Conservation (phyloP, 108 stramenopile genomes). For the Fragilariopsis cylindrus region DNA sequence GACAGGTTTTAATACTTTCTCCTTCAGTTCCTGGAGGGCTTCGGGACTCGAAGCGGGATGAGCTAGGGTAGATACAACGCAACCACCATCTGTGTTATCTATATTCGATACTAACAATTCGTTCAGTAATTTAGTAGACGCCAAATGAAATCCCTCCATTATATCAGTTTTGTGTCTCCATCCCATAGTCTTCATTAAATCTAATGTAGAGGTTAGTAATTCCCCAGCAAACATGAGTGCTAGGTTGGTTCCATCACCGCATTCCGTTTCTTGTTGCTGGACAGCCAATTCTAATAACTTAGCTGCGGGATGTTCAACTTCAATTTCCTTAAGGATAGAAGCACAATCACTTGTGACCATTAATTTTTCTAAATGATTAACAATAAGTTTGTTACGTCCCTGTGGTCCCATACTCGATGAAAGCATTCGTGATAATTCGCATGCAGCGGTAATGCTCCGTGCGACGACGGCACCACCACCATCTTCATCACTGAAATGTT, state of each 20-base stretch:
- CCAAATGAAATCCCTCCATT: constrained; percentile 85
- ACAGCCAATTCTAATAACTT: constrained; percentile 92
- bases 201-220: constrained; percentile 83
- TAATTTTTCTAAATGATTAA: constrained; percentile 98
- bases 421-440: constrained; percentile 92
- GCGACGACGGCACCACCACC: constrained; percentile 58
- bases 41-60: constrained; percentile 49
- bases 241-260: constrained; percentile 96
- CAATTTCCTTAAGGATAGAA: constrained; percentile 93
- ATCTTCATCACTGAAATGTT: constrained; percentile 60
- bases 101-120: constrained; percentile 73
- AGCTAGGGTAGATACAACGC: constrained; percentile 27
- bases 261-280: constrained; percentile 93
- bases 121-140: constrained; percentile 65
- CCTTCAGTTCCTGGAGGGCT: constrained; percentile 26
- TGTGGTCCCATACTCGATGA: constrained; percentile 95
- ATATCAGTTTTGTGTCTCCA: constrained; percentile 86
- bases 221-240: constrained; percentile 93
- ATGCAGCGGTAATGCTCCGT: constrained; percentile 95
- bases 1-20: constrained; percentile 74
- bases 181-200: constrained; percentile 90
- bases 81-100: constrained; percentile 11
- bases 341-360: constrained; percentile 97
- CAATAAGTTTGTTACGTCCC: constrained; percentile 97
- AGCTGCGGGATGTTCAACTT: constrained; percentile 98